A percentile compares a stretch with the other conserved stretches of the same genome.
Conservation (phyloP, 306 rosid genomes). For the Leucaena leucocephala region DNA sequence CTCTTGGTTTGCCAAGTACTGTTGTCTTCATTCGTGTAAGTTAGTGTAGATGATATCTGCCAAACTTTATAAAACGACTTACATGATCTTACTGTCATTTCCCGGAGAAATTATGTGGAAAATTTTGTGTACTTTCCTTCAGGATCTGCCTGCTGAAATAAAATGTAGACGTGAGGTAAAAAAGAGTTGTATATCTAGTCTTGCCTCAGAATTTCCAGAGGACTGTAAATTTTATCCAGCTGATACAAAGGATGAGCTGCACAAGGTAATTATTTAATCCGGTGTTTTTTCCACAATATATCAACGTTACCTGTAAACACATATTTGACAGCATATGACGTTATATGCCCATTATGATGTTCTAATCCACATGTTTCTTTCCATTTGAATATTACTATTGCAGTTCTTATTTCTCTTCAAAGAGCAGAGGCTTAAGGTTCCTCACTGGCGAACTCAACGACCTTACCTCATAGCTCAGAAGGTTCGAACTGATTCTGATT, state of each 20-base stretch:
- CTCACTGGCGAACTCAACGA: slow-evolving; percentile 88
- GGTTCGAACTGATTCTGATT: slow-evolving; percentile 54
- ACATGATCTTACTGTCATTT: slow-evolving; percentile 3
- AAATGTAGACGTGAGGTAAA: slow-evolving; percentile 75
- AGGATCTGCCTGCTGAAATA: slow-evolving; percentile 80
- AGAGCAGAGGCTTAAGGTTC: slow-evolving; percentile 84
- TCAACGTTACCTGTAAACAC: not conserved
- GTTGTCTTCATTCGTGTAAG: slow-evolving; percentile 87
- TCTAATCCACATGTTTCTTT: not conserved
- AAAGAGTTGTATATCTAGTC: slow-evolving; percentile 69
- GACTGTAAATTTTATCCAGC: slow-evolving; percentile 87
- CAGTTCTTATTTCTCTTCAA: slow-evolving; percentile 94
- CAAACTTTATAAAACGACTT: slow-evolving; percentile 2
- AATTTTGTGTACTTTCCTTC: slow-evolving; percentile 27
- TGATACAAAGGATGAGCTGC: slow-evolving; percentile 87
- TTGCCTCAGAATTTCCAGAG: slow-evolving; percentile 84
- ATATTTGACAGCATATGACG: slow-evolving; percentile 9
- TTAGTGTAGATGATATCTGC: slow-evolving; percentile 30
- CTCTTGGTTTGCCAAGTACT: slow-evolving; percentile 94
- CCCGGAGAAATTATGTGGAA: not conserved
- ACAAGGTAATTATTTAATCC: slow-evolving; percentile 65
- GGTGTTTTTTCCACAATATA: slow-evolving; percentile 1
- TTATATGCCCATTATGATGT: slow-evolving; percentile 22
- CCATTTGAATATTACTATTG: slow-evolving; percentile 30
- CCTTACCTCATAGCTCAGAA: slow-evolving; percentile 76